Conservation (phyloP, 805 yeast species). For the Zygosaccharomyces bisporus region DNA sequence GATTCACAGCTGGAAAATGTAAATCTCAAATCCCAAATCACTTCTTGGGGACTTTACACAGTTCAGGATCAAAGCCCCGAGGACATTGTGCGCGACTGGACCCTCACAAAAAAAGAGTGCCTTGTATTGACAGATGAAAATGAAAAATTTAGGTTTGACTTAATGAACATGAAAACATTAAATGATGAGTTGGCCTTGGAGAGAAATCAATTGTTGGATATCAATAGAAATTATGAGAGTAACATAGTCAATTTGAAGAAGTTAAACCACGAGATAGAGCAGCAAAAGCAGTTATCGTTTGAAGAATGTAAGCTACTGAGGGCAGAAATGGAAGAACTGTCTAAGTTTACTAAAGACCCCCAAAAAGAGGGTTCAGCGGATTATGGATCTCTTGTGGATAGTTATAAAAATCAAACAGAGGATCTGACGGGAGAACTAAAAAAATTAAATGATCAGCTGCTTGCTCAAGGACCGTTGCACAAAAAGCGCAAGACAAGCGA, state of each 20-base stretch:
- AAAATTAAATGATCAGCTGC: slow-evolving; percentile 31
- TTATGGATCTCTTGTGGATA: slow-evolving; percentile 44
- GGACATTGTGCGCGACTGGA: slow-evolving; percentile 40
- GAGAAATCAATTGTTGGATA: slow-evolving; percentile 37
- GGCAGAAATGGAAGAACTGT: slow-evolving; percentile 51
- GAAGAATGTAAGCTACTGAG: slow-evolving; percentile 59
- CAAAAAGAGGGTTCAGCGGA: slow-evolving; percentile 11
- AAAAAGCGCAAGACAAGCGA: slow-evolving; percentile 34
- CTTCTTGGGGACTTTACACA: slow-evolving; percentile 45
- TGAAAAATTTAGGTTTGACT: slow-evolving; percentile 27
- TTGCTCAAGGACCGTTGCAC: slow-evolving; percentile 13
- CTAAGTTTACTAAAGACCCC: slow-evolving; percentile 14
- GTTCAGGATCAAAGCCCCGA: slow-evolving; percentile 33
- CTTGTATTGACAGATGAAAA: slow-evolving; percentile 36
- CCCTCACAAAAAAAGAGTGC: slow-evolving; percentile 40
- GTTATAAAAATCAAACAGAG: slow-evolving; percentile 50
- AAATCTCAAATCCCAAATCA: slow-evolving; percentile 44
- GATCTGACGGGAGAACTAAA: slow-evolving; percentile 41
- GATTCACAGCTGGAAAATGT: slow-evolving; percentile 50
- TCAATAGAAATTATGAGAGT: slow-evolving; percentile 26
- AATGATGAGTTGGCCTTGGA: slow-evolving; percentile 39
- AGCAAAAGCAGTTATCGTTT: slow-evolving; percentile 48
- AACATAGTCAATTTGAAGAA: slow-evolving; percentile 32
- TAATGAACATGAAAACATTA: slow-evolving; percentile 24
- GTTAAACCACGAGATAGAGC: slow-evolving; percentile 44